Evolutionary conservation across 345 rosid genomes (phyloP), one percentile per base, ranked within the genome.

Genomic region (Boechera stricta): DNA sequence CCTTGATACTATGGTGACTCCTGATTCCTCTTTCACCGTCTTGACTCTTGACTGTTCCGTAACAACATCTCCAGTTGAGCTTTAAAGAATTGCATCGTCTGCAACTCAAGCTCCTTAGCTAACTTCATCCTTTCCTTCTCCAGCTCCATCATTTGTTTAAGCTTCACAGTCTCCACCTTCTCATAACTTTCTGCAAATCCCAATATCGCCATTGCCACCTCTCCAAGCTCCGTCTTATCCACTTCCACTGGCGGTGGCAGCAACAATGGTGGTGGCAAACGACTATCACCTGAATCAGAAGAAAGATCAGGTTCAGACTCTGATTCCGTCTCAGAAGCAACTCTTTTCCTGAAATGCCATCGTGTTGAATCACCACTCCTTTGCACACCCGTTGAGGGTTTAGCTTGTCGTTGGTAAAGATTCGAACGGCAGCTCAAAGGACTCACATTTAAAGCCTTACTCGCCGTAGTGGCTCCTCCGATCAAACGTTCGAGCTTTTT

Each of bases 81-180:
- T 70, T 83, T 82, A 87, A 69, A 88, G 53, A 86, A 88, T 60
- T 89, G 85, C 90, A 91, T 93, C 70, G 89, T 87, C 87, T 89
- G 90, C 87, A 87, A 44, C 80, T 93, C 94, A 78, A 89, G 62
- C 80, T 91, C 95, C 78, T 89, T 89, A 0, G 82, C 86, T 11
- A 88, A 91, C 80, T 82, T 79, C 90, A 89, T 86, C 85, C 91
- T 82, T 60, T 86, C 82, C 77, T 87, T 91, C 84, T 93, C 94
- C 88, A 91, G 79, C 88, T 87, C 93, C 85, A 86, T 80, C 71
- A 83, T 81, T 58, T 89, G 95, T 78, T 83, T 79, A 84, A 91
- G 61, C 84, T 88, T 91, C 1, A 84, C 79, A 11, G 71, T 85
- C 88, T 91, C 92, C 1, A 88, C 91, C 64, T 82, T 84, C 77